Conservation (phyloP, 2,329 filamentous ascomycete genomes). For the Diaporthe caulivora region DNA sequence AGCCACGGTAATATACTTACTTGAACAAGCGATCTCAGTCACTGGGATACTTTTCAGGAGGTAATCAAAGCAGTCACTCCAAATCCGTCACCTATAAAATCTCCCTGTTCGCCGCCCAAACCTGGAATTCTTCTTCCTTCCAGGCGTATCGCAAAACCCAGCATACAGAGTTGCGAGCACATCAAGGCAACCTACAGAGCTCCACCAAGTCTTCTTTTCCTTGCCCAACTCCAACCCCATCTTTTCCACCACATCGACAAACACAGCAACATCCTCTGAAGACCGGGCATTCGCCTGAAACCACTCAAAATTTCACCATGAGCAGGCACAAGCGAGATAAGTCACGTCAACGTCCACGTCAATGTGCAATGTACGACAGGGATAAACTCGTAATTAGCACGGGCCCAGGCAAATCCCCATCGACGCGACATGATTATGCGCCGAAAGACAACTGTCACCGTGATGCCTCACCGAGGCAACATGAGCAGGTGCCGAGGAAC, state of each 20-base stretch:
- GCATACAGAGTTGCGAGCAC: neutral
- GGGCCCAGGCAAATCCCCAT: neutral
- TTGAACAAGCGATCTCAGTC: neutral
- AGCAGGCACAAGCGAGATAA: neutral
- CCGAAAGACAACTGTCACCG: neutral
- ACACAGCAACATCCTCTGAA: no score
- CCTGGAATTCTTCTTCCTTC: neutral
- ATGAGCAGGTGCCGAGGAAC: neutral
- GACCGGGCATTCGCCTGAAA: no score
- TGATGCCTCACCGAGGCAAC: neutral
- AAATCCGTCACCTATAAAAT: neutral
- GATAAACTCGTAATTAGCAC: neutral
- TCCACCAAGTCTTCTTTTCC: no score
- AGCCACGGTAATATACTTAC: fast-evolving
- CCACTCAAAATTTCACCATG: neutral
- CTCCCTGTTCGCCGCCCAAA: neutral
- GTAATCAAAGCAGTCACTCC: neutral
- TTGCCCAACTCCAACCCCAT: neutral
- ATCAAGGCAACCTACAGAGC: neutral
- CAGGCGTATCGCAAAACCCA: neutral
- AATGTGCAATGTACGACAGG: neutral
- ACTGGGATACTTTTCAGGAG: neutral
- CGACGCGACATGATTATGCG: neutral
- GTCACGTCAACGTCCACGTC: neutral
- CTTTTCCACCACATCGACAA: neutral